phyloP scores from a whole-genome alignment of 192 early-diverging fungal genomes.

The Coemansia sp. region DNA sequence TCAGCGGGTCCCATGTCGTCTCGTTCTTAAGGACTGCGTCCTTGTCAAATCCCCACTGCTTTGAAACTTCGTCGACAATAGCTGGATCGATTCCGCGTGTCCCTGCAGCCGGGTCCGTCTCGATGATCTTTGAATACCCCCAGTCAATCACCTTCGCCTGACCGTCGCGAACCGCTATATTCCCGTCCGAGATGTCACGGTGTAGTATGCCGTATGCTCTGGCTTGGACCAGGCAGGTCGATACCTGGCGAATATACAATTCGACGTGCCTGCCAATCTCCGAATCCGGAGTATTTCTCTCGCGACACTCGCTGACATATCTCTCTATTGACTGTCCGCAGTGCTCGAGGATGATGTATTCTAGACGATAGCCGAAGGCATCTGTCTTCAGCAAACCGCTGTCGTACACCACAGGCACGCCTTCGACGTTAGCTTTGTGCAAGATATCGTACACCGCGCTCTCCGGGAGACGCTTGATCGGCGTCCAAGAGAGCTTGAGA shows the following conservation, averaged over 20 bases:
- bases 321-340: background rate
- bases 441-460: conserved; percentile 6
- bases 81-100: background rate
- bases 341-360: conserved; percentile 5
- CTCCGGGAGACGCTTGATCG: conserved; percentile 8
- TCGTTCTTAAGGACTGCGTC: background rate
- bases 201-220: background rate
- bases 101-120: background rate
- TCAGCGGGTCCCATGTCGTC: background rate
- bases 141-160: conserved; percentile 15
- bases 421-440: background rate
- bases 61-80: background rate
- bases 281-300: background rate
- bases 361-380: conserved; percentile 9
- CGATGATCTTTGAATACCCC: conserved; percentile 8
- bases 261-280: background rate
- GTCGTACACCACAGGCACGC: conserved; percentile 3
- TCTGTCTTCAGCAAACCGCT: background rate
- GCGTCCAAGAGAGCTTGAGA: conserved; percentile 5
- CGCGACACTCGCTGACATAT: background rate
- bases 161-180: conserved; percentile 7
- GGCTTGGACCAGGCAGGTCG: background rate
- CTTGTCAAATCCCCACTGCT: background rate
- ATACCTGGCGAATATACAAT: background rate
- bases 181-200: conserved; percentile 14